Evolutionary conservation across 2,329 filamentous ascomycete genomes (phyloP).

Genomic region (Capronia coronata): DNA sequence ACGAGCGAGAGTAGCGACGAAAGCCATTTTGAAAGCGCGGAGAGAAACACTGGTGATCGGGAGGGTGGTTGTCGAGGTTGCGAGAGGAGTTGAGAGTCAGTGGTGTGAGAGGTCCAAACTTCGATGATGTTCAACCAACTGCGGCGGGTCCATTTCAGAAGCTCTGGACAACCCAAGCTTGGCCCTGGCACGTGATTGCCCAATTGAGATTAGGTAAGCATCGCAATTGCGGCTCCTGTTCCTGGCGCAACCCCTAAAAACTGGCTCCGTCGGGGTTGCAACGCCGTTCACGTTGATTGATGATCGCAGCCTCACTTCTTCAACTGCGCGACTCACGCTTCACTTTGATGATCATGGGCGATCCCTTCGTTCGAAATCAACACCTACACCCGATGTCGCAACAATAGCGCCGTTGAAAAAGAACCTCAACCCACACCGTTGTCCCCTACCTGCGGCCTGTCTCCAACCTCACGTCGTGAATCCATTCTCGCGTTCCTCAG

Average conservation of each 20-base stretch:
- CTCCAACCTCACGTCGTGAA: constrained; percentile 1
- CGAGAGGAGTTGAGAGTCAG: background rate
- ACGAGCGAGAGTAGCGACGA: constrained; percentile 1
- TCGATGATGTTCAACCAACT: background rate
- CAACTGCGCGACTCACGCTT: constrained; percentile 1
- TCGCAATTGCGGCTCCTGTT: background rate
- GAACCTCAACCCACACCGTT: too few relatives aligned
- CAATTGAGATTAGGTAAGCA: background rate
- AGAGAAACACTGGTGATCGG: constrained; percentile 1
- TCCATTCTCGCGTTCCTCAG: constrained; percentile 3
- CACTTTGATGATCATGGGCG: constrained; percentile 11
- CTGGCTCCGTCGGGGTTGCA: background rate
- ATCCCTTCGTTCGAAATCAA: constrained; percentile 5
- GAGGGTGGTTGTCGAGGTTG: constrained; percentile 1
- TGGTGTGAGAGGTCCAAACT: constrained; percentile 17
- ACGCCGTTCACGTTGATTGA: constrained; percentile 6
- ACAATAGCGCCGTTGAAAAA: background rate
- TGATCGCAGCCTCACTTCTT: constrained; percentile 10
- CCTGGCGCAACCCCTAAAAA: background rate
- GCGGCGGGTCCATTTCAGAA: background rate
- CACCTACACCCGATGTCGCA: background rate
- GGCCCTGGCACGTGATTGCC: background rate
- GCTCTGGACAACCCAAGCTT: background rate
- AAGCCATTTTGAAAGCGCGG: background rate
- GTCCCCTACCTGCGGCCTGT: background rate